These are phyloP conservation scores for Globisporangium spiculum DNA, from an alignment of 352 stramenopile species.

Conservation along the genomic window DNA sequence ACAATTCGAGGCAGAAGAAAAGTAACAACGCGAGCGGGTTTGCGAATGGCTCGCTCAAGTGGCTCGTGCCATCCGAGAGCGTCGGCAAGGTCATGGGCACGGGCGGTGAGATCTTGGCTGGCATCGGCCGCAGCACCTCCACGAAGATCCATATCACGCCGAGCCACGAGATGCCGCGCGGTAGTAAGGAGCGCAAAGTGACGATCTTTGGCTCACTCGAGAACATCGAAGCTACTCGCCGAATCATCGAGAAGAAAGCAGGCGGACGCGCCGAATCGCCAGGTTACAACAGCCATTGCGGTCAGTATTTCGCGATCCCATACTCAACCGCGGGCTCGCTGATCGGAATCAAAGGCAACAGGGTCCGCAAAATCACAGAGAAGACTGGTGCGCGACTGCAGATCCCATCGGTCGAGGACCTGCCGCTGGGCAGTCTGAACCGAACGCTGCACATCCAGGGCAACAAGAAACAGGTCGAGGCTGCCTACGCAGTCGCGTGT, in stretches of 20 bases:
- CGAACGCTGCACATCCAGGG: constrained; percentile 67
- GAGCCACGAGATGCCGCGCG: constrained; percentile 32
- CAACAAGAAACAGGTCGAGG: constrained; percentile 37
- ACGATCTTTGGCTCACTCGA: constrained; percentile 34
- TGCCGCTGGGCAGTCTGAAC: constrained; percentile 64
- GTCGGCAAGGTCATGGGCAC: constrained; percentile 67
- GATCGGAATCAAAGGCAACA: constrained; percentile 45
- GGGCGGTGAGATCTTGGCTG: constrained; percentile 37
- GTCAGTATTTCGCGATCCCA: constrained; percentile 69
- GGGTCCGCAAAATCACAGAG: constrained; percentile 38
- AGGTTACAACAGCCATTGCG: constrained; percentile 27
- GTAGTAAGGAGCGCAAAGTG: constrained; percentile 47
- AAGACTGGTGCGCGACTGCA: constrained; percentile 55
- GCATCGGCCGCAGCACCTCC: constrained; percentile 42
- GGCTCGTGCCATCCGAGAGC: constrained; percentile 44
- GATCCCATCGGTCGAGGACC: constrained; percentile 40
- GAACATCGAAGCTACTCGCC: constrained; percentile 32
- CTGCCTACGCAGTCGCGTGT: constrained; percentile 32
- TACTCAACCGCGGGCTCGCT: constrained; percentile 42
- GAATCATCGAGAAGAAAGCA: constrained; percentile 37
- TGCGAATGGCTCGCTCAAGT: constrained; percentile 26
- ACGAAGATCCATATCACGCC: constrained; percentile 44
- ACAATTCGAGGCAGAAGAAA: not conserved
- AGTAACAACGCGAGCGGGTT: constrained; percentile 1
- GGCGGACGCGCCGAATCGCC: constrained; percentile 37